Percentiles rank a stretch among this genome's conserved stretches.
Conservation (phyloP, 306 rosid genomes). For the Castanospermum australe region DNA sequence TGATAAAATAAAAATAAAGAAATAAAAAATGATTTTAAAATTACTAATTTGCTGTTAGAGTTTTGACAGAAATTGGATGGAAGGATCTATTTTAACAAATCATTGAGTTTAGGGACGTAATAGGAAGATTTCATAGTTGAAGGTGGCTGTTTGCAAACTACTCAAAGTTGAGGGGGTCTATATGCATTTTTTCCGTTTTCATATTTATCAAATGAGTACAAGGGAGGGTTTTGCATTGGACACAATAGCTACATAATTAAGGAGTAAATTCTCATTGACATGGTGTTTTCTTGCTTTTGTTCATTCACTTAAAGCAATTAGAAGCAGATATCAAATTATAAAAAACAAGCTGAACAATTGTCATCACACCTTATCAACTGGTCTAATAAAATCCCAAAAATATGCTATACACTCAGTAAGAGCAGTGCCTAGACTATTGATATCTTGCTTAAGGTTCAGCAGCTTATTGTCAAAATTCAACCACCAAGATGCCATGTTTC, state of each 20-base stretch:
- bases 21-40: too few relatives aligned
- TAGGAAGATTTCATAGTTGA: too few relatives aligned
- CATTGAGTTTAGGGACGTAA: too few relatives aligned
- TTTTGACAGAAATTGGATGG: too few relatives aligned
- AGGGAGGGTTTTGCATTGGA: neutral
- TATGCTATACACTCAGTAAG: neutral
- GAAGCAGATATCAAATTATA: neutral
- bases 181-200: too few relatives aligned
- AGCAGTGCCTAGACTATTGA: neutral
- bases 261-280: neutral
- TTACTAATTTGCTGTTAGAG: too few relatives aligned
- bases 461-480: constrained; percentile 1
- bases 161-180: too few relatives aligned
- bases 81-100: too few relatives aligned
- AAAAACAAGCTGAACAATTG: neutral
- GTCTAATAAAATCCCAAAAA: neutral
- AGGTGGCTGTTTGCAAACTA: too few relatives aligned
- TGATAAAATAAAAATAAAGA: too few relatives aligned
- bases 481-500: neutral
- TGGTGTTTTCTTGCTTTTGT: neutral
- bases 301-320: neutral
- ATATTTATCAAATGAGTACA: too few relatives aligned
- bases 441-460: neutral
- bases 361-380: neutral
- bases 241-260: neutral